A percentile compares a stretch with the other conserved stretches of the same genome.
Conservation (phyloP, 2,329 filamentous ascomycete species). For the Trichoderma polysporum region DNA sequence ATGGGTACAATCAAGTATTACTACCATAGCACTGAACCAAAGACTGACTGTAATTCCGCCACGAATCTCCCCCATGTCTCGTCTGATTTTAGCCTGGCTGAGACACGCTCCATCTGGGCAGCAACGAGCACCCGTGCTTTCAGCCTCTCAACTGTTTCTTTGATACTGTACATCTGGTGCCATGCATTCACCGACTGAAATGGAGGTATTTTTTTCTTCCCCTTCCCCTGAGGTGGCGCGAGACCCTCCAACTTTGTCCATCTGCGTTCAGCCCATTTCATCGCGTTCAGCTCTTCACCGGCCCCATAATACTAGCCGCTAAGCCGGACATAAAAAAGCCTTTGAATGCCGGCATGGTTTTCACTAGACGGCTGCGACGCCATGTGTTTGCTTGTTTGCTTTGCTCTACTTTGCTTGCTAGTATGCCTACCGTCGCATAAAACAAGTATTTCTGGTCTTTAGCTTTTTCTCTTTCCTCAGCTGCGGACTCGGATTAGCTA, state of each 20-base stretch:
- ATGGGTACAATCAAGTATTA: background rate
- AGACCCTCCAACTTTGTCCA: background rate
- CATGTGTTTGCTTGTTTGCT: background rate
- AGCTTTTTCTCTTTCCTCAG: background rate
- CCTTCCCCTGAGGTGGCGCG: background rate
- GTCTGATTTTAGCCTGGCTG: background rate
- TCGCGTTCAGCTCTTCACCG: slow-evolving; percentile 15
- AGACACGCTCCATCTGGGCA: background rate
- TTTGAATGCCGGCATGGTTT: background rate
- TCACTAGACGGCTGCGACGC: background rate
- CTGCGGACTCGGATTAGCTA: background rate
- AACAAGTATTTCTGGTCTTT: background rate
- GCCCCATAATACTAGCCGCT: slow-evolving; percentile 1
- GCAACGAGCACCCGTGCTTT: background rate
- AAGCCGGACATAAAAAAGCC: background rate
- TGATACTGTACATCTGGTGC: background rate
- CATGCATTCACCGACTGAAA: background rate
- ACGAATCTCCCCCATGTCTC: background rate
- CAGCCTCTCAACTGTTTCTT: background rate
- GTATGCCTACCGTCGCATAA: background rate
- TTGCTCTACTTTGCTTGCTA: background rate
- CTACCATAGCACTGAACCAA: background rate
- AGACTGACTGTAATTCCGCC: background rate
- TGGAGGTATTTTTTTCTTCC: background rate
- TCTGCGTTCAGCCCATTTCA: background rate